Evolutionary conservation across 1,284 basidiomycete genomes (phyloP).

Genomic region (Ustilago curta): DNA sequence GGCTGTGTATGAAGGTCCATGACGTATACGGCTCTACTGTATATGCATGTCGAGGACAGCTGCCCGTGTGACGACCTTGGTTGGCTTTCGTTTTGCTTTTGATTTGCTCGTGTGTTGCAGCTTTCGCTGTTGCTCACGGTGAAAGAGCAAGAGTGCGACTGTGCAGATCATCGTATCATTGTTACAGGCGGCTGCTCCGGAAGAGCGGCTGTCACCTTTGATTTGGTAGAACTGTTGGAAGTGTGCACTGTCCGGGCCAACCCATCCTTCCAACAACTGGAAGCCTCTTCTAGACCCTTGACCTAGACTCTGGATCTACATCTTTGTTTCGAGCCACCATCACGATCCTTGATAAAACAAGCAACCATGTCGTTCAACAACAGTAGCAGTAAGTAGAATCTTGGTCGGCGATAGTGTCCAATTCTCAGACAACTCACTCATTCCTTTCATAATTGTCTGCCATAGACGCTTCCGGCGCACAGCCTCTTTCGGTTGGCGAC

Average conservation of each 20-base stretch:
- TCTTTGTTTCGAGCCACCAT: not conserved
- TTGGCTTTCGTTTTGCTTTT: too few relatives aligned
- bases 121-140: too few relatives aligned
- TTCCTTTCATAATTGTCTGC: too few relatives aligned
- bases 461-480: conserved; percentile 27
- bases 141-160: not conserved
- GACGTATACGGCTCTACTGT: conserved; percentile 17
- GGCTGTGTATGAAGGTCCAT: conserved; percentile 8
- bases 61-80: not conserved
- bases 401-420: not conserved
- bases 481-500: conserved; percentile 41
- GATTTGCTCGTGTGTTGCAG: too few relatives aligned
- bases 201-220: too few relatives aligned
- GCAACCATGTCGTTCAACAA: conserved; percentile 24
- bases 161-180: not conserved
- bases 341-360: not conserved
- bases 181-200: too few relatives aligned
- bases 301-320: not conserved
- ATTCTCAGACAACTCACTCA: not conserved
- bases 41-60: not conserved
- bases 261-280: too few relatives aligned
- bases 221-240: not conserved
- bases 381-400: conserved; percentile 30
- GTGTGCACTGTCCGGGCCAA: conserved; percentile 11
- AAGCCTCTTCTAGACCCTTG: not conserved